These are phyloP conservation scores for Striga hermonthica DNA, from an alignment of 305 asterid genomes.

Conservation along the genomic window DNA sequence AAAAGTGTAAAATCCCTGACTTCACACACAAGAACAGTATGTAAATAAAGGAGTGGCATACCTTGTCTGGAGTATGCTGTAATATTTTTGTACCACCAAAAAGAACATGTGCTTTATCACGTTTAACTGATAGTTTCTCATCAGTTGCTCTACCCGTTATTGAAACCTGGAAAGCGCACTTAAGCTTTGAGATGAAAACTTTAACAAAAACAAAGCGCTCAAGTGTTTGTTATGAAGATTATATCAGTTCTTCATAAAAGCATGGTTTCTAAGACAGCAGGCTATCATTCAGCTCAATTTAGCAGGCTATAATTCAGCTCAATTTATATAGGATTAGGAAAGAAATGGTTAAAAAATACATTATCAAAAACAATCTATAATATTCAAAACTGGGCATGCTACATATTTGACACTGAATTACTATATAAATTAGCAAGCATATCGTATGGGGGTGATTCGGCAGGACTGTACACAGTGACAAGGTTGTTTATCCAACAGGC, in stretches of 20 bases:
- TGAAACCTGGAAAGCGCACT: constrained; percentile 60
- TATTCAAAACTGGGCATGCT: not conserved
- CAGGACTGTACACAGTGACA: too few species aligned
- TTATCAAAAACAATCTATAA: not conserved
- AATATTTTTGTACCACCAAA: constrained; percentile 96
- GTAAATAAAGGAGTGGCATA: constrained; percentile 25
- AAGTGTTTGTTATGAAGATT: constrained; percentile 23
- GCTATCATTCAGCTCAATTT: not conserved
- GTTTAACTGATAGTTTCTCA: constrained; percentile 71
- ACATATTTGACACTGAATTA: too few species aligned
- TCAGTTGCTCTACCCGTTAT: constrained; percentile 66
- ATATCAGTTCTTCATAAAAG: constrained; percentile 11
- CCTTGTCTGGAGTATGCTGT: constrained; percentile 97
- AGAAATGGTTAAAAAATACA: not conserved
- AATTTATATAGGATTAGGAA: not conserved
- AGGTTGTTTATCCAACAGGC: too few species aligned
- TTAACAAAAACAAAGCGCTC: constrained; percentile 23
- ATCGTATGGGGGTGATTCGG: too few species aligned
- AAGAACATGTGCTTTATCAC: constrained; percentile 91
- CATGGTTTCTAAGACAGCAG: constrained; percentile 20
- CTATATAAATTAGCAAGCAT: too few species aligned
- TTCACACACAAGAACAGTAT: constrained; percentile 15
- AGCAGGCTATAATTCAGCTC: not conserved
- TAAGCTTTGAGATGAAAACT: constrained; percentile 28
- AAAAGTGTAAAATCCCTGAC: constrained; percentile 13